Conservation (phyloP, 202 grass and related monocot species). For the Alloteropsis angusta region DNA sequence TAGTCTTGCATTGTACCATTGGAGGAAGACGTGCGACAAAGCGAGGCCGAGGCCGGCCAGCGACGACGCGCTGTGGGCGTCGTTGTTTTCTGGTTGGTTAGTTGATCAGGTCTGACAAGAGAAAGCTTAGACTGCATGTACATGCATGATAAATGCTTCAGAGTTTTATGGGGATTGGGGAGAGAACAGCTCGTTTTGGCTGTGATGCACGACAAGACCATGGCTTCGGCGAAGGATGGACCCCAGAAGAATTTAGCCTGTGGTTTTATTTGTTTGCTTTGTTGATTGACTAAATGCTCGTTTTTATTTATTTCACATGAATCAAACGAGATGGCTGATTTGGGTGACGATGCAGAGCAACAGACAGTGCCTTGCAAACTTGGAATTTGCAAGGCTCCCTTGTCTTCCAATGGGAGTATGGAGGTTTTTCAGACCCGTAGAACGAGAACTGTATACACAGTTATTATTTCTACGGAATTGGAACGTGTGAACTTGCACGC, state of each 20-base stretch:
- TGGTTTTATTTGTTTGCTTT: neutral
- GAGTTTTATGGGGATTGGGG: no score
- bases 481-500: neutral
- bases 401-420: neutral
- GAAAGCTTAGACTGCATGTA: neutral
- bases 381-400: neutral
- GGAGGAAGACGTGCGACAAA: slow-evolving; percentile 12
- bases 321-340: neutral
- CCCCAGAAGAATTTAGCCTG: no score
- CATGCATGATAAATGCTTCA: neutral
- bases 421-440: neutral
- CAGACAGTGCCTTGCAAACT: neutral
- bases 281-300: neutral
- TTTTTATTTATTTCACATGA: neutral
- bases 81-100: neutral
- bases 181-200: no score
- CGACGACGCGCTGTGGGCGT: neutral
- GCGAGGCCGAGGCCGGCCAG: neutral
- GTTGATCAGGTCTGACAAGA: neutral
- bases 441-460: neutral
- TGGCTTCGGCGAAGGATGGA: neutral
- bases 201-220: neutral
- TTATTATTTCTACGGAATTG: neutral
- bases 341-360: neutral
- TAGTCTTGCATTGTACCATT: neutral